Evolutionary conservation across 208 protist species (phyloP).

Genomic region (Naegleria lovaniensis): DNA sequence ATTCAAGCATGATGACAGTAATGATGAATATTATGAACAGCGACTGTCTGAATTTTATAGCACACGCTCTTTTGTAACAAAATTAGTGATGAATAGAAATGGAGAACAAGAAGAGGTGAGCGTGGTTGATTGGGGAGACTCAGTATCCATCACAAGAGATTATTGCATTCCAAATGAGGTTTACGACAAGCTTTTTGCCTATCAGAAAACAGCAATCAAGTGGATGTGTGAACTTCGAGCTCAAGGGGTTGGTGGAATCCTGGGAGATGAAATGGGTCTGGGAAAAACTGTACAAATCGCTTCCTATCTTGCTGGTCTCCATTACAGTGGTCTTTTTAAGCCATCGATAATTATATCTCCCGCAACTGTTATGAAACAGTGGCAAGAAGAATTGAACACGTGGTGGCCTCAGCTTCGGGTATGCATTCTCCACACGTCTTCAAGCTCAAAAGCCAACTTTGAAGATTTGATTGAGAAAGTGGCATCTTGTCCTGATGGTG

Average conservation of each 20-base stretch:
- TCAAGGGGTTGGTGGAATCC: slow-evolving; percentile 77
- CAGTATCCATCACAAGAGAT: not conserved
- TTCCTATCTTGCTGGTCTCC: slow-evolving; percentile 74
- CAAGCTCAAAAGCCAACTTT: slow-evolving; percentile 30
- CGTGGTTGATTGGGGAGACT: not conserved
- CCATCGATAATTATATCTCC: slow-evolving; percentile 82
- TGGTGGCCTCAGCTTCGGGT: slow-evolving; percentile 78
- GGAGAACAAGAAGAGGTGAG: not conserved
- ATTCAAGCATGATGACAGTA: not conserved
- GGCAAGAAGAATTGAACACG: slow-evolving; percentile 84
- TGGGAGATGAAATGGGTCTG: slow-evolving; percentile 91
- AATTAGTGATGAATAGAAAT: not conserved
- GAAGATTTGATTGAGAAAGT: slow-evolving; percentile 55
- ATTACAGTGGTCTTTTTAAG: slow-evolving; percentile 52
- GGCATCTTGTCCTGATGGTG: slow-evolving; percentile 34
- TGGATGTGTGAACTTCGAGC: slow-evolving; percentile 90
- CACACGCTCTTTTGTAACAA: not conserved
- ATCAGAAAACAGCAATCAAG: slow-evolving; percentile 80
- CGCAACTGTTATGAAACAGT: slow-evolving; percentile 82
- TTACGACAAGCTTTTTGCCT: slow-evolving; percentile 72
- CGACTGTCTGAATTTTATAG: not conserved
- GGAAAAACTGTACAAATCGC: slow-evolving; percentile 94
- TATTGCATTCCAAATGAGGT: slow-evolving; percentile 37
- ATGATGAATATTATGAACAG: not conserved
- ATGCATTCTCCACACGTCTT: slow-evolving; percentile 70